phyloP scores from a whole-genome alignment of 2,329 filamentous ascomycete genomes.

The Colletotrichum aenigma region DNA sequence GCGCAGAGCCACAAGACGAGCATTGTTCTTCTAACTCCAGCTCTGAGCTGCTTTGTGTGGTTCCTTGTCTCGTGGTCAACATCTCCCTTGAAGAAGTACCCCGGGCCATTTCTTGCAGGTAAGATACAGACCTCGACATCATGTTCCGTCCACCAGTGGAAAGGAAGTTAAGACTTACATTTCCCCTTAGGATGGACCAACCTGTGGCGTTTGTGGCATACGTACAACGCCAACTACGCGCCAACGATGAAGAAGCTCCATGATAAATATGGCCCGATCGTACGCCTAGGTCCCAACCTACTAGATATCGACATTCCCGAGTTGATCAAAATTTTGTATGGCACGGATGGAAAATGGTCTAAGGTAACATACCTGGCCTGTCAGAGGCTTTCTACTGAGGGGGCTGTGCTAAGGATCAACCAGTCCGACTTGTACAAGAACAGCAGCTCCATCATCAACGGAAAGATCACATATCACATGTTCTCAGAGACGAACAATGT shows the following conservation, averaged over 20 bases:
- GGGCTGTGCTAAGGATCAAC: not conserved
- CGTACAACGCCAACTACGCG: slow-evolving; percentile 23
- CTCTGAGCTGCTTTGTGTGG: not conserved
- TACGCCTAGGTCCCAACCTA: slow-evolving; percentile 32
- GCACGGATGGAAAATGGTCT: slow-evolving; percentile 26
- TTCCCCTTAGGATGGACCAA: slow-evolving; percentile 26
- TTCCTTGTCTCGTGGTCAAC: not conserved
- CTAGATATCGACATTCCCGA: slow-evolving; percentile 29
- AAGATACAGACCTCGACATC: not conserved
- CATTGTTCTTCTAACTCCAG: not conserved
- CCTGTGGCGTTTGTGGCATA: slow-evolving; percentile 29
- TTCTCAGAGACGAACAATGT: slow-evolving; percentile 38
- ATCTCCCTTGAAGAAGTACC: slow-evolving; percentile 32
- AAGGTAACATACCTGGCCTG: slow-evolving; percentile 12
- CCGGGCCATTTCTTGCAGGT: slow-evolving; percentile 35
- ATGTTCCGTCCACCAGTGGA: not conserved
- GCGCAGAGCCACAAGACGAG: not conserved
- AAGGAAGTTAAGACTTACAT: not conserved
- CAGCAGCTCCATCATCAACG: slow-evolving; percentile 35
- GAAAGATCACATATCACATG: slow-evolving; percentile 39
- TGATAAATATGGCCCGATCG: slow-evolving; percentile 32
- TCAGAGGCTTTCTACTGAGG: not conserved
- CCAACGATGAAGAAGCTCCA: slow-evolving; percentile 28
- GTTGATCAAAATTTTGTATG: slow-evolving; percentile 31
- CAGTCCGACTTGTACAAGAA: slow-evolving; percentile 42